Evolutionary conservation across 2,329 filamentous ascomycete species (phyloP), one percentile per base, ranked within the genome.

Genomic region (Trichophyton simii): DNA sequence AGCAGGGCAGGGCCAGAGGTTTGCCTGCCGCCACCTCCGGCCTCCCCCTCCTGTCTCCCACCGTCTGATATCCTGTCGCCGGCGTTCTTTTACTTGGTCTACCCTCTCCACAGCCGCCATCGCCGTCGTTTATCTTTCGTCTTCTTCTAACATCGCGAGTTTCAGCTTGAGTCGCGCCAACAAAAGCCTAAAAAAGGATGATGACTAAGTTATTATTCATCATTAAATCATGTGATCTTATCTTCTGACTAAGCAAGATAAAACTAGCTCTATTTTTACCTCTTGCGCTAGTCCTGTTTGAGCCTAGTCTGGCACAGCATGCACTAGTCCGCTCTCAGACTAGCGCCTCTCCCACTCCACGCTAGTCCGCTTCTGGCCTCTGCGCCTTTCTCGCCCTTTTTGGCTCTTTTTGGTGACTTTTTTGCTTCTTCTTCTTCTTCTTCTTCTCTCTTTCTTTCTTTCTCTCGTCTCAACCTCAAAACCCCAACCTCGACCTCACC

Each of bases 381-480:
- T 44, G 34, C 22, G 38, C 57, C 38, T 34, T 46, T 42, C 13
- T 31, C 34, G 34, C 44, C 44, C 20, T 25, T 48, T 48, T 46
- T 20, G 42, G 42, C 42, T 20, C 6, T n/a, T 20, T 46, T 46
- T 46, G 15, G 15, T 48, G n/a, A 20, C n/a, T 48, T 57, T 38
- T 50, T 38, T 13, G 28, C 60, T 57, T 38, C 31, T 58, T 58
- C 55, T 34, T 20, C 61, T 60, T 61, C 60, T 62, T 57, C 18
- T 25, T 57, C 61, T 57, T 60, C 52, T 60, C 65, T 57, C n/a
- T n/a, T n/a, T n/a, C 60, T 58, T 54, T 57, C 63, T 42, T 60
- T 55, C 58, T 59, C 46, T 57, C 52, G 22, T 58, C 50, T 58
- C 54, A 36, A 36, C 52, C 61, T 22, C 44, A 60, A 38, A 25